Conservation (phyloP, 1,284 basidiomycete genomes). For the Austropuccinia psidii region DNA sequence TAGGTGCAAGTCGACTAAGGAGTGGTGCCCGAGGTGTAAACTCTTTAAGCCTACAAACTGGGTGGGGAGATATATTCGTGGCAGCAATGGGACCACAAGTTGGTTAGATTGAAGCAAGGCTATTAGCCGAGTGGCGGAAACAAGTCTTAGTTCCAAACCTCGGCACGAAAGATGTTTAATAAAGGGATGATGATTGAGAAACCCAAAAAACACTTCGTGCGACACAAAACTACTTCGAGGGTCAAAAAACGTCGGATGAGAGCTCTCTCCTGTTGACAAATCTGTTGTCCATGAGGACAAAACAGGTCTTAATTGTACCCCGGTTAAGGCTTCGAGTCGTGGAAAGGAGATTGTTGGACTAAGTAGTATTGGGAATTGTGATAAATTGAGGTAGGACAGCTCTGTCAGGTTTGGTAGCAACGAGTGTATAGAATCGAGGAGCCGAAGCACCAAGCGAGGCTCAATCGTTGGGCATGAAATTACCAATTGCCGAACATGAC, state of each 20-base stretch:
- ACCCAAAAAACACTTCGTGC: conserved; percentile 23
- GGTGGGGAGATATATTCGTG: neutral
- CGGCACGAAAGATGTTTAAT: conserved; percentile 25
- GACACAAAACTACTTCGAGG: neutral
- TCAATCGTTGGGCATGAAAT: conserved; percentile 1
- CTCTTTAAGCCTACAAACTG: conserved; percentile 11
- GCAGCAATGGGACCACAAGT: neutral
- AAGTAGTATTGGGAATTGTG: conserved; percentile 7
- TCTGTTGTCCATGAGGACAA: neutral
- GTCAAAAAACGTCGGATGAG: neutral
- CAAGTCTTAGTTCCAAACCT: neutral
- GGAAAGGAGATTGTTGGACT: conserved; percentile 28
- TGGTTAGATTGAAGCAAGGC: conserved; percentile 15
- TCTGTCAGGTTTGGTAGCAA: conserved; percentile 19
- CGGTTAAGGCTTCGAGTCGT: conserved; percentile 6
- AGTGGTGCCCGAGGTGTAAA: conserved; percentile 23
- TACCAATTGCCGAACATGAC: conserved; percentile 23
- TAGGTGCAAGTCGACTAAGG: conserved; percentile 20
- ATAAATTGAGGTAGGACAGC: conserved; percentile 5
- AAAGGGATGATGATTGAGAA: conserved; percentile 31
- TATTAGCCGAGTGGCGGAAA: neutral
- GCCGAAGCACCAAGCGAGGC: neutral
- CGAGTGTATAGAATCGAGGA: conserved; percentile 20
- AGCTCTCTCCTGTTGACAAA: neutral
- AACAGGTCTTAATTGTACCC: neutral